A percentile compares a stretch with the other conserved stretches of the same genome.
Conservation (phyloP, 129 eudicot species). For the Heracleum sosnowskyi region DNA sequence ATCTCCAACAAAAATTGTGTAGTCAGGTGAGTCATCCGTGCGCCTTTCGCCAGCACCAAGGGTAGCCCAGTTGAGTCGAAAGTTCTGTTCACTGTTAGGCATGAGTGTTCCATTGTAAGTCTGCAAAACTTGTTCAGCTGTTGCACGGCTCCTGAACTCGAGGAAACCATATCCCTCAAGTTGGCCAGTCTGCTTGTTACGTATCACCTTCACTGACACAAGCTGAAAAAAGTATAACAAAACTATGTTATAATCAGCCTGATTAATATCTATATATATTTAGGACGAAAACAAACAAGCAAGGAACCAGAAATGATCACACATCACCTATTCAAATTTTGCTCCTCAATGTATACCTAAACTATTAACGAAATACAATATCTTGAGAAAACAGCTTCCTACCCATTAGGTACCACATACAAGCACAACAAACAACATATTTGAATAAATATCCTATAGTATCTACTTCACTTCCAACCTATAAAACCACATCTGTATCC, state of each 20-base stretch:
- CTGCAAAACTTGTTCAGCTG: slow-evolving; percentile 69
- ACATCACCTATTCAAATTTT: not conserved
- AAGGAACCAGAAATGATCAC: not conserved
- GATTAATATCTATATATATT: not conserved
- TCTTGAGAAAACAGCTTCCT: not conserved
- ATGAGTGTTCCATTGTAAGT: slow-evolving; percentile 71
- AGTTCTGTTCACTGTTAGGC: slow-evolving; percentile 68
- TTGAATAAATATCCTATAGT: too few species aligned
- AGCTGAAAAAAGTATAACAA: slow-evolving; percentile 37
- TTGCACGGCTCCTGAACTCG: slow-evolving; percentile 72
- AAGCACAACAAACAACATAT: too few species aligned
- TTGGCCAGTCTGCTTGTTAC: slow-evolving; percentile 78
- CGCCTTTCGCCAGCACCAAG: slow-evolving; percentile 88
- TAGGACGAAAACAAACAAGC: not conserved
- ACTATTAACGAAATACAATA: not conserved
- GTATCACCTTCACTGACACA: slow-evolving; percentile 55
- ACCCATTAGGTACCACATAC: not conserved
- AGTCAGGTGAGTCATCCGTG: slow-evolving; percentile 70
- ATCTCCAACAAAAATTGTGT: slow-evolving; percentile 89
- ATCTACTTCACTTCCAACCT: too few species aligned
- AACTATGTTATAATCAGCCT: not conserved
- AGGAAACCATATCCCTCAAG: slow-evolving; percentile 93
- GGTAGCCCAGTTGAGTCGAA: slow-evolving; percentile 83
- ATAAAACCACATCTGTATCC: too few species aligned
- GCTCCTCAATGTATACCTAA: not conserved